Base-by-base conservation (phyloP, 2,329 filamentous ascomycete genomes). In the Gaeumannomyces tritici region DNA sequence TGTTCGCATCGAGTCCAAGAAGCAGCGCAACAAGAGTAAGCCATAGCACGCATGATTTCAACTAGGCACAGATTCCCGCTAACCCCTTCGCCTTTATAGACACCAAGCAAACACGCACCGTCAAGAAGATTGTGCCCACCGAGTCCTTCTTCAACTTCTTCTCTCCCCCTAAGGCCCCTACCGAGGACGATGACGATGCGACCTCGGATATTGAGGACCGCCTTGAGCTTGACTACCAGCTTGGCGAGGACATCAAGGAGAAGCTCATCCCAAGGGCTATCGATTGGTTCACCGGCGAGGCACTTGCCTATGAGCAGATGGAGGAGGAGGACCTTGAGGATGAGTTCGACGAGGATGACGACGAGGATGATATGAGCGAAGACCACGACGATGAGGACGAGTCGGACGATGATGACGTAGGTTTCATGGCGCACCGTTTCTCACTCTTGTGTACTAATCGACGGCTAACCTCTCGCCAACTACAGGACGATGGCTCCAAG, bases 91-190 rank as follows among this genome's bases (percentile, higher is more conserved):
- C 65, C 55, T 31, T 18, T 27, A n/a, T n/a, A 98, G 95, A 95
- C 82, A 99, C 95, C 69, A 99, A 99, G 83, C 95, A 99, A 77
- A 99, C 95, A 65, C 91, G 95, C 68, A 91, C 99, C 69, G 93
- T 99, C 69, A 98, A 98, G 88, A 96, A 97, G 83, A 97, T 93
- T 1, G 95, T 99, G 58, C 95, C 95, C 51, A 98, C 93, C 63
- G 95, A 97, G 76, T 98, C 95, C 2, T 99, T 99, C 84, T 92
- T 92, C 86, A 96, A 96, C 84, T 97, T 97, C 86, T 99, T 99
- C 82, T 92, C 92, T 62, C 95, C 95, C 29, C 96, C 95, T 58
- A 91, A 91, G 78, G 89, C 91, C 65, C 95, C 91, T 31, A 82
- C 80, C 60, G 89, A 89, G 81, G 80, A 82, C 8, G 89, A 90